phyloP scores from a whole-genome alignment of 2,329 filamentous ascomycete genomes.

The Trichophyton schoenleinii region DNA sequence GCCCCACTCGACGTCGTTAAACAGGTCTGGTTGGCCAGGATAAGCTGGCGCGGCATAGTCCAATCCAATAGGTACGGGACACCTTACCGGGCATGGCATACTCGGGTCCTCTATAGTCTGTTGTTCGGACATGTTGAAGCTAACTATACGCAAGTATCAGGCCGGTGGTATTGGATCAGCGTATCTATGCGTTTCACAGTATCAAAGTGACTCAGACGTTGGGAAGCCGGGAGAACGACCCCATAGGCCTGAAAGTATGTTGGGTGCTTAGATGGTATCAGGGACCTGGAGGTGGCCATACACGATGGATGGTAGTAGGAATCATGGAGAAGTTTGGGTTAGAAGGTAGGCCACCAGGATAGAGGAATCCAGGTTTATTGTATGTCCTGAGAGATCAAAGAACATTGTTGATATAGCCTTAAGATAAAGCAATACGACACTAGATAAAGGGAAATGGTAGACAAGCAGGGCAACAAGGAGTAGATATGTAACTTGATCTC shows the following conservation, averaged over 20 bases:
- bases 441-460: neutral
- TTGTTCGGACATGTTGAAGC: neutral
- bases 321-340: neutral
- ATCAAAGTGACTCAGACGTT: too few relatives aligned
- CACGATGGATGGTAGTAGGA: too few relatives aligned
- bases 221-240: too few relatives aligned
- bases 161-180: too few relatives aligned
- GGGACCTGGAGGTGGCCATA: too few relatives aligned
- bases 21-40: conserved; percentile 19
- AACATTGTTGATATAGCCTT: neutral
- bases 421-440: neutral
- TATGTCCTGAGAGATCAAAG: neutral
- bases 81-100: neutral
- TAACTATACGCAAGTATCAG: too few relatives aligned
- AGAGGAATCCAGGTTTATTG: neutral
- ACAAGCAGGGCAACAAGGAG: neutral
- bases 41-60: conserved; percentile 12
- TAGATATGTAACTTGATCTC: too few relatives aligned
- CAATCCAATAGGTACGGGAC: neutral
- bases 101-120: neutral
- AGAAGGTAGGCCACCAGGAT: neutral
- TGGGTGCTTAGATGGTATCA: too few relatives aligned
- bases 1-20: conserved; percentile 19
- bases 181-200: too few relatives aligned
- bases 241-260: too few relatives aligned